Base-by-base conservation (phyloP, 805 yeast species). In the Candida michaelii region DNA sequence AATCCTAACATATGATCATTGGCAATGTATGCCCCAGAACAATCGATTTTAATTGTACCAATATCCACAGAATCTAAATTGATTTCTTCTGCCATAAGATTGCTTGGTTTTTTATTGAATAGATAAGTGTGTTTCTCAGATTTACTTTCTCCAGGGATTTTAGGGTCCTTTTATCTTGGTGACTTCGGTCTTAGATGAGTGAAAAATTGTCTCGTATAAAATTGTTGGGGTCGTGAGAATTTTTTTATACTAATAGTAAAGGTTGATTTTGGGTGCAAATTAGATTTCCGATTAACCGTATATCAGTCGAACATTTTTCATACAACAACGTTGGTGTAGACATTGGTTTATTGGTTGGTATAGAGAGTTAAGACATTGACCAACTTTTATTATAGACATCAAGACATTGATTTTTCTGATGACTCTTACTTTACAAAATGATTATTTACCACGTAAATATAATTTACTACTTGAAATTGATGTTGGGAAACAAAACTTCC, bases 11-110 rank as follows among this genome's bases (percentile, higher is more conserved):
- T 49, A 40, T 63, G 62, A 47, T 69, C 74, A 44, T 69, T 70
- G 42, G 73, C 76, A 7, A 71, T 71, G 44, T 60, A 71, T 0
- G 76, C 75, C 5, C 74, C 75, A 2, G 71, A 63, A 51, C 74
- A 68, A 43, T 71, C 76, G 38, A 71, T 69, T 32, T 58, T 56
- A 36, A 71, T 65, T 9, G 70, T 67, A 4, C 76, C 76, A 10
- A 63, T 59, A 37, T 58, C 51, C 6, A 51, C 65, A 15, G 42
- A 43, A 32, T 58, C 60, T 30, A 58, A 51, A 36, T 57, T 53
- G 5, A 36, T 15, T 6, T 35, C 43, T 33, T 39, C 43, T n/a
- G 33, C 24, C 43, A 39, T 39, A 13, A 14, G 15, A 21, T 21
- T 14, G 29, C 6, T 25, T 9, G 4, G 11, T n/a, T 25, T 25